Base-by-base conservation (phyloP, 2,329 filamentous ascomycete genomes). In the Penicillium brevicompactum region DNA sequence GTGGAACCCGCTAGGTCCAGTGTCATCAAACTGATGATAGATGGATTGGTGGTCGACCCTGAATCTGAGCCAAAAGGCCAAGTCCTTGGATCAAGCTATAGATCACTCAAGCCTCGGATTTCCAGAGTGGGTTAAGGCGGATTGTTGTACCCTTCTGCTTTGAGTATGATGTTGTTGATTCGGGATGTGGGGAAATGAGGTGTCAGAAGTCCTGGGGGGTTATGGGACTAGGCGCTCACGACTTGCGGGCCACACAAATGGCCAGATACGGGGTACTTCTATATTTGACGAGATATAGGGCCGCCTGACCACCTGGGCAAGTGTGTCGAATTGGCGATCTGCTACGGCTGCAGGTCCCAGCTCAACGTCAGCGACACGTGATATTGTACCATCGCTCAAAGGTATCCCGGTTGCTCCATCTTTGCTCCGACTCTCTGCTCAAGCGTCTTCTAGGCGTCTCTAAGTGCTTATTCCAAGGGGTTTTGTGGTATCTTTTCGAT, bases 361-460 rank as follows among this genome's bases (percentile, higher is more conserved):
- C 18, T 41, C 32, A 14, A 55, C 52, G 52, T 55, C 52, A 55
- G 42, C 46, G 8, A 9, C 52, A 55, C 52, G 52, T 55, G 52
- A 55, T 21, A 18, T 32, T 4, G 27, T 30, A 44, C 24, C 24
- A 27, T 27, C 18, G 18, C 18, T 18, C 24, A 27, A 27, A 27
- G 24, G 24, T 27, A 27, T 27, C 8, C 24, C 24, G 24, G 8
- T 8, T 27, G 5, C 24, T 27, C 8, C 24, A 6, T 27, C 24
- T 27, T 27, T 27, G 24, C 8, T 27, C 8, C 5, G 8, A 6
- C 24, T 8, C 8, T 6, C 5, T 27, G 18, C 18, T 27, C 24
- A 27, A 27, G 24, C 8, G 24, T 27, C 24, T 27, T 18, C 18
- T 18, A 18, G 18, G 18, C 18, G 18, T 18, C 18, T 18, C 18